Evolutionary conservation across 2,329 filamentous ascomycete species (phyloP).

Genomic region (Didymella lethalis): DNA sequence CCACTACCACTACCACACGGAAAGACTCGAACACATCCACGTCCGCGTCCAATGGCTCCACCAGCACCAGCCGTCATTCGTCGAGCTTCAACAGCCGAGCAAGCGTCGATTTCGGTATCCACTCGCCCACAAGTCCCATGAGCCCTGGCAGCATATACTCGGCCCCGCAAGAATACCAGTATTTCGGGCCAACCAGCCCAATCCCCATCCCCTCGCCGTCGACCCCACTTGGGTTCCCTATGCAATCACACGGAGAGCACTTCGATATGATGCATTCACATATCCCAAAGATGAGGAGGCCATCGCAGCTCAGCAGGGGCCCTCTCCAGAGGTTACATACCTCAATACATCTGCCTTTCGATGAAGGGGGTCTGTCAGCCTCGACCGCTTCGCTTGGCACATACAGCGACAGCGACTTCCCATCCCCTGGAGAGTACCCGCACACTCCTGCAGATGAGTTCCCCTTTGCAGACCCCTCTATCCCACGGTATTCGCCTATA

Average conservation of each 20-base stretch:
- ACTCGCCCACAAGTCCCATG: constrained; percentile 47
- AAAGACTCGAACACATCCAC: constrained; percentile 39
- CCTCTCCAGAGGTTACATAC: constrained; percentile 56
- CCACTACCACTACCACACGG: constrained; percentile 28
- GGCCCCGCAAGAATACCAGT: constrained; percentile 48
- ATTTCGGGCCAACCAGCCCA: constrained; percentile 49
- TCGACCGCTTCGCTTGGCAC: constrained; percentile 57
- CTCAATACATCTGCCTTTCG: constrained; percentile 51
- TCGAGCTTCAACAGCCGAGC: constrained; percentile 39
- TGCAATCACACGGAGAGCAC: constrained; percentile 48
- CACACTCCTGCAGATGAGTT: constrained; percentile 57
- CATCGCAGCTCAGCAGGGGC: constrained; percentile 47
- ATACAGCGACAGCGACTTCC: constrained; percentile 58
- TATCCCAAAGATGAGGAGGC: constrained; percentile 49
- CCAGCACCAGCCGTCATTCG: constrained; percentile 36
- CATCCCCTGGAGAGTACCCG: constrained; percentile 57
- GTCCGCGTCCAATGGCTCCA: constrained; percentile 28
- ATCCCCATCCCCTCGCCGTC: constrained; percentile 52
- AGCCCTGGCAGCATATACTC: constrained; percentile 45
- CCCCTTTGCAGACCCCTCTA: constrained; percentile 51
- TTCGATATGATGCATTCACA: constrained; percentile 47
- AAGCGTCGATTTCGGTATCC: constrained; percentile 47
- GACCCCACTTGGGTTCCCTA: constrained; percentile 49
- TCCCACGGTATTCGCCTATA: constrained; percentile 47
- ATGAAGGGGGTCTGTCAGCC: constrained; percentile 53